These are phyloP conservation scores for Schizophyllum commune DNA, from an alignment of 1,284 basidiomycete genomes.

Conservation along the genomic window DNA sequence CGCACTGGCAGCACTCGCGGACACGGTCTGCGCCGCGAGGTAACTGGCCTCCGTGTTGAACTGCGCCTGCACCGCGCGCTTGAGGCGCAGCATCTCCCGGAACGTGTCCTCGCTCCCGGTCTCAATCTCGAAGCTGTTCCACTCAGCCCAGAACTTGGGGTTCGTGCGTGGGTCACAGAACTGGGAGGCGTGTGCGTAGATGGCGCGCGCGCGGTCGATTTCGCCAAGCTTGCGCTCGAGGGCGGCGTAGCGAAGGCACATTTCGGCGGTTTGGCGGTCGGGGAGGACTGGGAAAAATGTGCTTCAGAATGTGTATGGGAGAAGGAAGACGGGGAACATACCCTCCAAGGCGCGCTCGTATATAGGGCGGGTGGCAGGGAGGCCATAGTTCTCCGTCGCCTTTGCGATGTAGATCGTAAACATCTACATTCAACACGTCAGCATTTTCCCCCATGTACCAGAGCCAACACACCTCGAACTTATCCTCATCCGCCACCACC, in stretches of 20 bases:
- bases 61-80: constrained; percentile 94
- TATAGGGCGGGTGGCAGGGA: constrained; percentile 93
- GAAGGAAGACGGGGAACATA: constrained; percentile 11
- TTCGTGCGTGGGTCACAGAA: constrained; percentile 95
- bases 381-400: constrained; percentile 90
- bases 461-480: constrained; percentile 70
- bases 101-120: constrained; percentile 98
- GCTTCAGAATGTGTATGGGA: constrained; percentile 3
- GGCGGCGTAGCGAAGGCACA: constrained; percentile 93
- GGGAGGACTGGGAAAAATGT: constrained; percentile 53
- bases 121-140: constrained; percentile 97
- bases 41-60: constrained; percentile 96
- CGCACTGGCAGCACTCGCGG: constrained; percentile 49
- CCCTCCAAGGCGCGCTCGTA: constrained; percentile 94
- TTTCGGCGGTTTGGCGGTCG: constrained; percentile 91
- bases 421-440: constrained; percentile 50
- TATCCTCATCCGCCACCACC: constrained; percentile 83
- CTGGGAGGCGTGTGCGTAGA: constrained; percentile 96
- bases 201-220: constrained; percentile 93
- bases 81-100: constrained; percentile 97
- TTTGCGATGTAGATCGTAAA: constrained; percentile 97
- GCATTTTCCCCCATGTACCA: not conserved
- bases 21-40: constrained; percentile 78
- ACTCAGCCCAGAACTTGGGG: constrained; percentile 91
- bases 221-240: constrained; percentile 98